Percentiles rank a stretch among this genome's conserved stretches.
phyloP scores from a whole-genome alignment of 73 alveolate genomes.

The Blepharisma japonicum region DNA sequence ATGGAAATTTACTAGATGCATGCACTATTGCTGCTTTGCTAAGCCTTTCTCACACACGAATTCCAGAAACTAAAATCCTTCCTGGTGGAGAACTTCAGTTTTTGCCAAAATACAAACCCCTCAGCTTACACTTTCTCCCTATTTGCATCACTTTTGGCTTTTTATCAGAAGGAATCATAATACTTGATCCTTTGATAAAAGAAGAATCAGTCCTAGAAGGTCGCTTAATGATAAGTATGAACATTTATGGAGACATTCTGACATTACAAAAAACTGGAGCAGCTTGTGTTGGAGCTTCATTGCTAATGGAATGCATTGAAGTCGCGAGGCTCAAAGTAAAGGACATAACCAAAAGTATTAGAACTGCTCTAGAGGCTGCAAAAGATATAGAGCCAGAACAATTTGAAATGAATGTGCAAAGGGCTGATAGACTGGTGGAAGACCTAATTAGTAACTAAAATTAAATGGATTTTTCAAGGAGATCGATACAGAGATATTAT shows the following conservation, averaged over 20 bases:
- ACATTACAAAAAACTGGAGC: conserved; percentile 18
- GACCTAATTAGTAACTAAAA: too few species aligned
- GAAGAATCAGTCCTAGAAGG: conserved; percentile 15
- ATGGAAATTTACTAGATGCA: neutral
- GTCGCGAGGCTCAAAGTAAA: neutral
- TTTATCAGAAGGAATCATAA: neutral
- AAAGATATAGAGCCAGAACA: neutral
- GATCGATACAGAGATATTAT: too few species aligned
- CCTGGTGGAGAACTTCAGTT: neutral
- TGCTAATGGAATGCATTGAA: neutral
- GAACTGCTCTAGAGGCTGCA: neutral
- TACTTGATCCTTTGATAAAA: neutral
- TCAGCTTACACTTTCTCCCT: conserved; percentile 16
- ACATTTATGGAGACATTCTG: conserved; percentile 18
- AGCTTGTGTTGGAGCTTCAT: neutral
- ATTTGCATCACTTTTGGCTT: conserved; percentile 16
- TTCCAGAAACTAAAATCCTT: conserved; percentile 1
- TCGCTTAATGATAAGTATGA: neutral
- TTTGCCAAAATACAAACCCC: neutral
- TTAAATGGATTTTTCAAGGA: too few species aligned
- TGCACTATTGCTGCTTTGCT: neutral
- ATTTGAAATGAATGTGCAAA: neutral
- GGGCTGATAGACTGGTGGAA: neutral
- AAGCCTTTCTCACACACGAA: neutral
- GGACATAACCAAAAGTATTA: neutral